phyloP scores from a whole-genome alignment of 208 protist species.

The Trypanosoma cruzi region DNA sequence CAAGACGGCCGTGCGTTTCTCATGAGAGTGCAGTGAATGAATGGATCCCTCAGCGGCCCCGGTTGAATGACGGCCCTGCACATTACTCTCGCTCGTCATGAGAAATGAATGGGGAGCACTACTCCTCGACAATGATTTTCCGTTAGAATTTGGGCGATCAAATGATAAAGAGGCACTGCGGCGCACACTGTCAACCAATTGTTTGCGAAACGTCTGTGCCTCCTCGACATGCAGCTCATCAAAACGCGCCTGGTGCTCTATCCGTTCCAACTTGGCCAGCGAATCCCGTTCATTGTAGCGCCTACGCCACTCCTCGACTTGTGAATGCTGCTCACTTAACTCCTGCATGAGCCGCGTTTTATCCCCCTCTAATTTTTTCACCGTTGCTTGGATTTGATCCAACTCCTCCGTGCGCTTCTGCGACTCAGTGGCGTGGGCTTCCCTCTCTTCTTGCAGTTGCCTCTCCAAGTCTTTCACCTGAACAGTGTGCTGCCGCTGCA shows the following conservation, averaged over 20 bases:
- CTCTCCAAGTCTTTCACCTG: slow-evolving; percentile 3
- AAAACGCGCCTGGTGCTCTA: slow-evolving; percentile 8
- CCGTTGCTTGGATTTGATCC: background rate
- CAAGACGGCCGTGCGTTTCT: background rate
- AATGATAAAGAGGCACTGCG: background rate
- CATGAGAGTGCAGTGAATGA: background rate
- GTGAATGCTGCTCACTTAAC: background rate
- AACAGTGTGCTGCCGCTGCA: slow-evolving; percentile 4
- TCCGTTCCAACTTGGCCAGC: slow-evolving; percentile 15
- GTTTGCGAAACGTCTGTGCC: slow-evolving; percentile 13
- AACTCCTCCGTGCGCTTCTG: slow-evolving; percentile 1
- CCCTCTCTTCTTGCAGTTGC: slow-evolving; percentile 2
- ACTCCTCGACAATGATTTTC: background rate
- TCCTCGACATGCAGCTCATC: slow-evolving; percentile 11
- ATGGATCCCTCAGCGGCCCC: background rate
- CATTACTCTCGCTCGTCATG: background rate
- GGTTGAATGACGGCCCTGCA: background rate
- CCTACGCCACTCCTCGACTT: slow-evolving; percentile 15
- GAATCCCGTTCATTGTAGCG: slow-evolving; percentile 17
- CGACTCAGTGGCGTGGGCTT: background rate
- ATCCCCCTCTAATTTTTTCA: slow-evolving; percentile 9
- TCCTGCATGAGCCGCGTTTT: background rate
- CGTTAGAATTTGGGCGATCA: background rate
- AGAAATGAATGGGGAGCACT: background rate
- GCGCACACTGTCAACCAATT: slow-evolving; percentile 13